Conservation (phyloP, 2,329 filamentous ascomycete genomes). For the Davidsoniella virescens region DNA sequence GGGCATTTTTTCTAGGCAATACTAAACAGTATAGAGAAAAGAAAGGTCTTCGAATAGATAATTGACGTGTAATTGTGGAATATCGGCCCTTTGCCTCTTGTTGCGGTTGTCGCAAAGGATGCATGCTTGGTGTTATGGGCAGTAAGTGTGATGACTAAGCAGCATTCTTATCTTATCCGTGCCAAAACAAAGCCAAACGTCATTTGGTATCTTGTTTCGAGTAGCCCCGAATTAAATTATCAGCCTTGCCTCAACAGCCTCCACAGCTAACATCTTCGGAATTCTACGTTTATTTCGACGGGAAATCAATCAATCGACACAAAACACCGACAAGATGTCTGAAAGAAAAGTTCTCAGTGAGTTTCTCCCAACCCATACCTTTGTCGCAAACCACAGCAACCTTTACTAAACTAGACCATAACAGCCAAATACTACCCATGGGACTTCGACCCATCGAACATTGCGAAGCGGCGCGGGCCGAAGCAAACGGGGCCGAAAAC, state of each 20-base stretch:
- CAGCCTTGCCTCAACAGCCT: background rate
- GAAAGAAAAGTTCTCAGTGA: conserved; percentile 62
- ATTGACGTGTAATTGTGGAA: too few relatives aligned
- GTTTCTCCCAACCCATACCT: conserved; percentile 13
- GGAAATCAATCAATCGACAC: background rate
- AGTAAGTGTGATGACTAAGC: conserved; percentile 9
- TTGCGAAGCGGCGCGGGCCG: conserved; percentile 52
- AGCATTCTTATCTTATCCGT: conserved; percentile 4
- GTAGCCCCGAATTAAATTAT: too few relatives aligned
- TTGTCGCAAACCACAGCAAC: background rate
- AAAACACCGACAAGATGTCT: conserved; percentile 43
- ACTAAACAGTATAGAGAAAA: too few relatives aligned
- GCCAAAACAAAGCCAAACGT: background rate
- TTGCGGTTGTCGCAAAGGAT: conserved; percentile 6
- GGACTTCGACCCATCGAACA: conserved; percentile 80
- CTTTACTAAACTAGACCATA: background rate
- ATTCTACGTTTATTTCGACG: background rate
- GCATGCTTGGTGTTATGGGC: background rate
- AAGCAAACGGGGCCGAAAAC: conserved; percentile 64
- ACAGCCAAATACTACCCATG: conserved; percentile 43
- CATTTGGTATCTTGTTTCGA: background rate
- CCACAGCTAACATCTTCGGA: too few relatives aligned
- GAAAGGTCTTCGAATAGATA: too few relatives aligned
- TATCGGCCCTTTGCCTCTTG: too few relatives aligned
- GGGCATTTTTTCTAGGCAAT: conserved; percentile 44